Conservation (phyloP, 2,329 filamentous ascomycete species). For the Calonectria montana region DNA sequence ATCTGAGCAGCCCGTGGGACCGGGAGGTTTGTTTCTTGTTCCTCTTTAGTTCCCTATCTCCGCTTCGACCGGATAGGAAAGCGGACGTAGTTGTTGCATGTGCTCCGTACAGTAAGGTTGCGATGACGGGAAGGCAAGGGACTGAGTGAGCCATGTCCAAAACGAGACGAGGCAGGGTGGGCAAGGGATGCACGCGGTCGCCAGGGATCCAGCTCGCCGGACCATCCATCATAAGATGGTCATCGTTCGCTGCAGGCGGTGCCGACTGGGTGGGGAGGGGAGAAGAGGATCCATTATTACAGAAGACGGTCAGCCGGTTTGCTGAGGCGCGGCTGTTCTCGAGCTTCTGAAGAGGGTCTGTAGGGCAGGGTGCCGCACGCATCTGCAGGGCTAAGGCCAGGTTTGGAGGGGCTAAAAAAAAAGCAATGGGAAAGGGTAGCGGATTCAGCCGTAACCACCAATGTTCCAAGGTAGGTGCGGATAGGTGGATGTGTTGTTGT, state of each 20-base stretch:
- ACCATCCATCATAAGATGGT: constrained; percentile 44
- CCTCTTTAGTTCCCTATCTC: constrained; percentile 3
- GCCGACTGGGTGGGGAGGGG: background rate
- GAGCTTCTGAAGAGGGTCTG: constrained; percentile 3
- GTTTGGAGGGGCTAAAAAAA: background rate
- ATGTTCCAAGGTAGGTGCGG: background rate
- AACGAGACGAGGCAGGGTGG: constrained; percentile 12
- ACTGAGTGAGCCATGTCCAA: background rate
- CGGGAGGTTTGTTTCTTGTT: constrained; percentile 11
- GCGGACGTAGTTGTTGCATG: background rate
- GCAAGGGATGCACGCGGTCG: constrained; percentile 25
- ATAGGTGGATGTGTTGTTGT: background rate
- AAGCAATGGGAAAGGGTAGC: background rate
- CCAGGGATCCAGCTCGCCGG: constrained; percentile 30
- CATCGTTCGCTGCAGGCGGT: constrained; percentile 38
- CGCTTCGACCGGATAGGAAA: constrained; percentile 14
- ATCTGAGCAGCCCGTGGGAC: background rate
- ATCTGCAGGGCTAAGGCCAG: constrained; percentile 17
- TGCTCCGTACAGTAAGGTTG: background rate
- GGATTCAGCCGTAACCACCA: background rate
- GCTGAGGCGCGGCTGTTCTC: background rate
- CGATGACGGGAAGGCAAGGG: background rate
- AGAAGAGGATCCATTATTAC: constrained; percentile 10
- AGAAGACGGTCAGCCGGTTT: constrained; percentile 10
- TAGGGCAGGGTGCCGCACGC: constrained; percentile 16